These are phyloP conservation scores for Metschnikowia picachoensis DNA, from an alignment of 805 yeast species.

Conservation along the genomic window DNA sequence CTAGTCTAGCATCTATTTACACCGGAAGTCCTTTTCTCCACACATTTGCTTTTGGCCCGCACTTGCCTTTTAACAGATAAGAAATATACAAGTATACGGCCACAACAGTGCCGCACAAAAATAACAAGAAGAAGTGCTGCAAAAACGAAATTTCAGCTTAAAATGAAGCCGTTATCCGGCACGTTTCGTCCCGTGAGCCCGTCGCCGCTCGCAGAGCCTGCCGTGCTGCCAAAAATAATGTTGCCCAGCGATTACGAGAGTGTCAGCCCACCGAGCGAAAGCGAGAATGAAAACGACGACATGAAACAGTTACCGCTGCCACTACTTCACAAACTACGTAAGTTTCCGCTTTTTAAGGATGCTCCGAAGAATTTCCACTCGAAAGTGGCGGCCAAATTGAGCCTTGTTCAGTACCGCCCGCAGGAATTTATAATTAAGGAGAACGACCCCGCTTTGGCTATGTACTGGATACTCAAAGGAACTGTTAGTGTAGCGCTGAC, in stretches of 20 bases:
- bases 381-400: slow-evolving; percentile 54
- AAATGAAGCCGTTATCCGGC: slow-evolving; percentile 10
- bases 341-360: slow-evolving; percentile 60
- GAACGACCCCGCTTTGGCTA: slow-evolving; percentile 70
- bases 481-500: slow-evolving; percentile 72
- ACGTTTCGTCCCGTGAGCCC: slow-evolving; percentile 19
- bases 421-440: slow-evolving; percentile 66
- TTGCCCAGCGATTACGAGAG: slow-evolving; percentile 1
- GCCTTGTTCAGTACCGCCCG: slow-evolving; percentile 59
- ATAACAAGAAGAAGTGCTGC: neutral
- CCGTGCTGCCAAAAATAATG: neutral
- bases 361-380: slow-evolving; percentile 66
- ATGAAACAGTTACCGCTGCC: slow-evolving; percentile 42
- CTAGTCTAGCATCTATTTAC: no score
- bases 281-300: slow-evolving; percentile 10
- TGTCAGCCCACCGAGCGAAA: slow-evolving; percentile 3
- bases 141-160: neutral
- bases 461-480: slow-evolving; percentile 79
- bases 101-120: no score
- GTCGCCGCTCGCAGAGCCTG: slow-evolving; percentile 16
- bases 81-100: no score
- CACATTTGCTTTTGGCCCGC: no score
- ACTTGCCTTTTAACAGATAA: no score
- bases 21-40: no score
- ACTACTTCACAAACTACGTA: slow-evolving; percentile 48